Percentiles rank a stretch among this genome's conserved stretches.
These are phyloP conservation scores for Claviceps humidiphila DNA, from an alignment of 2,329 filamentous ascomycete genomes.

Conservation along the genomic window DNA sequence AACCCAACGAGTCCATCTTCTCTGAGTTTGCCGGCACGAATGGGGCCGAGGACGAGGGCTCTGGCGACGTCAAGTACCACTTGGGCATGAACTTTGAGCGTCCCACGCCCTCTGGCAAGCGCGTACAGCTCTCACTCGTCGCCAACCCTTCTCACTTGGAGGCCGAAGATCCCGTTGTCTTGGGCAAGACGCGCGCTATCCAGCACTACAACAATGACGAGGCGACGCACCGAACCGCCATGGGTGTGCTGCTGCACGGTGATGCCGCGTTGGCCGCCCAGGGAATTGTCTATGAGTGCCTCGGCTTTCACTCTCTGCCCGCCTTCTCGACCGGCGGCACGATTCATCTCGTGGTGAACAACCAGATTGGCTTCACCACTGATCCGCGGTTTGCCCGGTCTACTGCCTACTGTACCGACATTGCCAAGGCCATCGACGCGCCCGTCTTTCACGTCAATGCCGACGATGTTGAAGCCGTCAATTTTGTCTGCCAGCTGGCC, in stretches of 20 bases:
- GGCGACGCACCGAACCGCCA: conserved; percentile 73
- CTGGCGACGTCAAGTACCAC: conserved; percentile 98
- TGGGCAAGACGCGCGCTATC: conserved; percentile 94
- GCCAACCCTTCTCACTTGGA: conserved; percentile 98
- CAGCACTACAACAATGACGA: conserved; percentile 99
- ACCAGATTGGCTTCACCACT: conserved; percentile 99
- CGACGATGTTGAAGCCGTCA: conserved; percentile 95
- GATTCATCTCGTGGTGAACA: conserved; percentile 95
- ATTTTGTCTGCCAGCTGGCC: conserved; percentile 94
- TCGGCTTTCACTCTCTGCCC: conserved; percentile 91
- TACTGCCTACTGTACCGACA: conserved; percentile 97
- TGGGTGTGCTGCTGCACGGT: conserved; percentile 92
- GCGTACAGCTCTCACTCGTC: conserved; percentile 95
- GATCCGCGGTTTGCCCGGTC: conserved; percentile 95
- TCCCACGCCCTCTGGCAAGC: conserved; percentile 94
- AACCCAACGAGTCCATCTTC: conserved; percentile 99
- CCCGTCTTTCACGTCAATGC: conserved; percentile 99
- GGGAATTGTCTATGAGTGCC: conserved; percentile 95
- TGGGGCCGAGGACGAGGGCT: conserved; percentile 85
- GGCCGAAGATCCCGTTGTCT: conserved; percentile 92
- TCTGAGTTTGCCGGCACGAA: conserved; percentile 87
- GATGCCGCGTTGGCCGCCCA: conserved; percentile 95
- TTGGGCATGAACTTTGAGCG: conserved; percentile 99
- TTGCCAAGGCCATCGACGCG: conserved; percentile 96
- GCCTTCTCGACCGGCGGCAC: conserved; percentile 96